phyloP scores from a whole-genome alignment of 1,139 yeast genomes.

The Protomyces pachydermus region DNA sequence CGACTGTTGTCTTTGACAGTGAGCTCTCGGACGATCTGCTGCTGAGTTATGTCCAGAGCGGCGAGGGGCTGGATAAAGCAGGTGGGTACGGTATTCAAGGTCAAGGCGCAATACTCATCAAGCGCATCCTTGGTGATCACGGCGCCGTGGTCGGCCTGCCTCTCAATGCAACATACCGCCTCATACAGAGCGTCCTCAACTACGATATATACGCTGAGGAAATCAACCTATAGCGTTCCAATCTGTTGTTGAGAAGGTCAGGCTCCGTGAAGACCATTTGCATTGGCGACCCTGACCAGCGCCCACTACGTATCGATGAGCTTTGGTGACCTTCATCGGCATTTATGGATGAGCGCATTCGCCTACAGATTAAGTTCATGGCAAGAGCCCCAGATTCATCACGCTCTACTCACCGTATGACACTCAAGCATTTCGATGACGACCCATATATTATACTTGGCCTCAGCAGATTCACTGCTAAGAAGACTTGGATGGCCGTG shows the following conservation, averaged over 20 bases:
- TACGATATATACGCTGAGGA: constrained; percentile 5
- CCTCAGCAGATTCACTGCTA: too few species aligned
- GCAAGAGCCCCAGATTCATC: too few species aligned
- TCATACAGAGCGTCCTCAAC: constrained; percentile 41
- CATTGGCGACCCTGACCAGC: too few species aligned
- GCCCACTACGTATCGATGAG: too few species aligned
- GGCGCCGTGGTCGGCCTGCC: constrained; percentile 91
- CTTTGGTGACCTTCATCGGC: too few species aligned
- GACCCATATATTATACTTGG: too few species aligned
- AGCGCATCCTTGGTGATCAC: constrained; percentile 67
- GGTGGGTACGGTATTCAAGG: constrained; percentile 91
- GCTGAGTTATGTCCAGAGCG: constrained; percentile 56
- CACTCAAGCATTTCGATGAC: too few species aligned
- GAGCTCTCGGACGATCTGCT: constrained; percentile 52
- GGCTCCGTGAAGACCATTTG: too few species aligned
- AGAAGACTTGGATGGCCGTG: too few species aligned
- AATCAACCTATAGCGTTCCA: not conserved
- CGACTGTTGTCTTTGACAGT: constrained; percentile 49
- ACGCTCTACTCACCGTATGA: too few species aligned
- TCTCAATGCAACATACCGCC: constrained; percentile 50
- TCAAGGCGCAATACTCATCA: constrained; percentile 53
- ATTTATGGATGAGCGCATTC: too few species aligned
- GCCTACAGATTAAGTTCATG: too few species aligned
- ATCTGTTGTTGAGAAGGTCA: not conserved
- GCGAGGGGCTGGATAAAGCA: constrained; percentile 77